Base-by-base conservation (phyloP, 2,329 filamentous ascomycete genomes). In the Monosporascus sp. region DNA sequence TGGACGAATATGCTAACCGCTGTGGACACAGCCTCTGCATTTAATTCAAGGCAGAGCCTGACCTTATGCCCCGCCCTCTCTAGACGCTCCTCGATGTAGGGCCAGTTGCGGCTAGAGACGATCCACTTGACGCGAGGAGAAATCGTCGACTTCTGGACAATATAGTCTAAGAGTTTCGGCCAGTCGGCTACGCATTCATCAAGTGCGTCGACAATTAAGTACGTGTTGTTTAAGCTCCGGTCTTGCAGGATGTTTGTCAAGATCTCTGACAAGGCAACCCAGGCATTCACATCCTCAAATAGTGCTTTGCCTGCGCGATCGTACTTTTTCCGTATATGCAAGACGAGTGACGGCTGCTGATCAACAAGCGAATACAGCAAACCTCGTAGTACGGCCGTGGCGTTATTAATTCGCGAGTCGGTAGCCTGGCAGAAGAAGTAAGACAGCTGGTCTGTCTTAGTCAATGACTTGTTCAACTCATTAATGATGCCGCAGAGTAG, bases 21-120 rank as follows among this genome's bases (percentile, higher is more conserved):
- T 0, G 50, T 20, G 1, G 66, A 65, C 7, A 75, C 59, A 1
- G 61, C 63, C 0, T 65, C 51, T 18, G 58, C 44, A 52, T 75
- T 76, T 2, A 73, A 57, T 50, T 77, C 70, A 6, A 74, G 67
- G 28, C 53, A 54, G 1, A 75, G 52, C 35, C 54, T 66, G 3
- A 58, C 20, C n/a, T 63, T 63, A 24, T 61, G 37, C 6, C 14
- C 37, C 22, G 18, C 18, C 15, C 2, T 43, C 3, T 15, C n/a
- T 5, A 78, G 56, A 1, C 49, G 38, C 26, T 67, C 54, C 49
- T 74, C 63, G 44, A 79, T 76, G 0, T 61, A 56, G 0, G 54
- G 58, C 62, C 56, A 65, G 35, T 77, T 76, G 5, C 76, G 75
- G 51, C 77, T 78, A 0, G 74, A 73, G 0, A 75, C 54, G 17